Evolutionary conservation across 768 basidiomycete species (phyloP), one percentile per base, ranked within the genome.

Genomic region (Termitomyces sp.): DNA sequence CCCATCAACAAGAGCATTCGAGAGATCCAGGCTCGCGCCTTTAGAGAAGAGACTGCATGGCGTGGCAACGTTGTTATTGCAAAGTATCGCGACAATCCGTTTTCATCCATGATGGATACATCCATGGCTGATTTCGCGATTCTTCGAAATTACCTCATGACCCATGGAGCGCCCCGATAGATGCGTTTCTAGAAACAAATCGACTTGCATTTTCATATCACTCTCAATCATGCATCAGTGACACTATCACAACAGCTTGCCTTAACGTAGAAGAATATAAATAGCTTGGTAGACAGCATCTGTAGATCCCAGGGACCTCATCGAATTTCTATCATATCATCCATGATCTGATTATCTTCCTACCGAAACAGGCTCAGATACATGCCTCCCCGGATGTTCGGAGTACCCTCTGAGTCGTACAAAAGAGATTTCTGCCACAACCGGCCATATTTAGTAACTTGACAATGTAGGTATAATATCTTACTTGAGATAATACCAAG

Each of bases 91-190:
- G 80, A 80, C 50, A 74, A 75, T 50, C 81, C 82, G 0, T 83
- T 81, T 65, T 71, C 75, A 6, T 77, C 76, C 6, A 81, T 92
- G 81, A 82, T 84, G 22, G 78, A 90, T 66, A 84, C 82, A 24
- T 84, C 87, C n/a, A 91, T 90, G 81, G 85, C 90, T 37, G 90
- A 92, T 66, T 92, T 90, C 62, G 87, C 90, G 2, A 81, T 92
- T 60, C 70, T 92, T 59, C 86, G 88, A 68, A 92, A 92, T 68
- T 90, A 85, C 68, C 81, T 92, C 56, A 73, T 84, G 64, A 87
- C 83, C 42, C 86, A 88, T 66, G 79, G 78, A 31, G 79, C 80
- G 13, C 83, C 85, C 62, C 68, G 72, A 69, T 73, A 75, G 65
- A 73, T 73, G 55, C 24, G 34, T 60, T 49, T 15, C 10, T 8